Base-by-base conservation (phyloP, 805 yeast species). In the Lipomyces chichibuensis region DNA sequence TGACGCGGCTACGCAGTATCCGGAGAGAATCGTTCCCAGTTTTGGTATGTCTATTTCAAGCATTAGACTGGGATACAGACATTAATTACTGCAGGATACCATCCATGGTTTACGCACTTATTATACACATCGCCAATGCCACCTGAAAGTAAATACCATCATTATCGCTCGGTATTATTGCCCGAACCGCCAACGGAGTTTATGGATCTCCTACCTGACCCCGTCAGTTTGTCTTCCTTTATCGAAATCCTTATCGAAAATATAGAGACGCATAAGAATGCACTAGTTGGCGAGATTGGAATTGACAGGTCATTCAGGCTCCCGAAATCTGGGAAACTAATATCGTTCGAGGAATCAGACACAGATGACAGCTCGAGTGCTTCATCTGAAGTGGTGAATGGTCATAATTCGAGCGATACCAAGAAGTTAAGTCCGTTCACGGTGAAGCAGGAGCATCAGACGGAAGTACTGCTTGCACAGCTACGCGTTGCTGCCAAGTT, bases 51-150 rank as follows among this genome's bases (percentile, higher is more conserved):
- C 17, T 5, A 23, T 17, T n/a, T 11, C 20, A 29, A 27, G 33
- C 23, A 11, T 11, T 14, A 32, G 25, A 14, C 27, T 14, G 49
- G 23, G 11, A 20, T 33, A 14, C 17, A 17, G 51, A 35, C 17
- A 25, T 39, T 32, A 61, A 39, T 52, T 8, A 27, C n/a, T 25
- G 43, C 39, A 68, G 97, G 98, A 0, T 80, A 92, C 1, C 99
- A 94, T 77, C 99, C 99, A 0, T 94, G 98, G 98, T 93, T 85
- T 74, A 78, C 87, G 2, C 97, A 93, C 75, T 70, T 88, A 23
- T 88, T 86, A 69, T 79, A 84, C 1, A 72, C 77, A n/a, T 75
- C 72, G 0, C 66, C 71, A 0, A 57, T 14, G 4, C 65, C 67
- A 35, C 65, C 69, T 2, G 66, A 65, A 1, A 70, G 73, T 43